phyloP scores from a whole-genome alignment of 169 alveolate species.

The Eimeria maxima region DNA sequence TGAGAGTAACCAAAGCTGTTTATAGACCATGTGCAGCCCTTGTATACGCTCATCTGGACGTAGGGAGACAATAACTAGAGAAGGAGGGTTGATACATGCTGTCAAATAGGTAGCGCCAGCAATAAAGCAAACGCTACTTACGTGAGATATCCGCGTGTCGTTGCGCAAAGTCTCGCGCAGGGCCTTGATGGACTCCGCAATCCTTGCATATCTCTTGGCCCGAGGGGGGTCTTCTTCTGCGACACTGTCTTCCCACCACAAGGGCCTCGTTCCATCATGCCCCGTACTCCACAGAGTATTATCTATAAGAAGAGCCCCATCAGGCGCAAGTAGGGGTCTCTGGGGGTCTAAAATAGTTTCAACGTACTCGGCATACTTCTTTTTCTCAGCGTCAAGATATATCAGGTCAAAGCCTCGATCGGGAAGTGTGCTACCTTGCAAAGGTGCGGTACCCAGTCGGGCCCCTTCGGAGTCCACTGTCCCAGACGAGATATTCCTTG shows the following conservation, averaged over 20 bases:
- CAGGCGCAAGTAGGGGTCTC: slow-evolving; percentile 81
- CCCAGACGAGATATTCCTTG: neutral
- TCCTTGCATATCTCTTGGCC: slow-evolving; percentile 11
- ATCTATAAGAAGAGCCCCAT: slow-evolving; percentile 77
- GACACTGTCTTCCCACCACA: slow-evolving; percentile 1
- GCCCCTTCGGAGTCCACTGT: neutral
- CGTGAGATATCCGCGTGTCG: slow-evolving; percentile 52
- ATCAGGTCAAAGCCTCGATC: slow-evolving; percentile 81
- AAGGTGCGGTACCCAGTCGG: neutral
- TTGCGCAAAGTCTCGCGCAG: slow-evolving; percentile 69
- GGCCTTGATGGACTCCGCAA: slow-evolving; percentile 33
- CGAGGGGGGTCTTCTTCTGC: slow-evolving; percentile 8
- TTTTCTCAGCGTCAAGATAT: slow-evolving; percentile 84
- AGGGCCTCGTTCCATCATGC: neutral
- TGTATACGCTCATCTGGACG: neutral
- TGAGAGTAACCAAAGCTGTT: neutral
- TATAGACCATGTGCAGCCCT: neutral
- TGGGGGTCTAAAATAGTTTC: slow-evolving; percentile 47
- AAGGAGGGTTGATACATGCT: neutral
- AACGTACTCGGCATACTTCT: slow-evolving; percentile 59
- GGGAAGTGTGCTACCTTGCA: neutral
- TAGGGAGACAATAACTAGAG: neutral
- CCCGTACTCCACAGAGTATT: slow-evolving; percentile 74
- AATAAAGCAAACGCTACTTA: neutral
- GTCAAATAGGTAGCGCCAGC: neutral